Evolutionary conservation across 306 rosid genomes (phyloP).

Genomic region (Vigna trinervia): DNA sequence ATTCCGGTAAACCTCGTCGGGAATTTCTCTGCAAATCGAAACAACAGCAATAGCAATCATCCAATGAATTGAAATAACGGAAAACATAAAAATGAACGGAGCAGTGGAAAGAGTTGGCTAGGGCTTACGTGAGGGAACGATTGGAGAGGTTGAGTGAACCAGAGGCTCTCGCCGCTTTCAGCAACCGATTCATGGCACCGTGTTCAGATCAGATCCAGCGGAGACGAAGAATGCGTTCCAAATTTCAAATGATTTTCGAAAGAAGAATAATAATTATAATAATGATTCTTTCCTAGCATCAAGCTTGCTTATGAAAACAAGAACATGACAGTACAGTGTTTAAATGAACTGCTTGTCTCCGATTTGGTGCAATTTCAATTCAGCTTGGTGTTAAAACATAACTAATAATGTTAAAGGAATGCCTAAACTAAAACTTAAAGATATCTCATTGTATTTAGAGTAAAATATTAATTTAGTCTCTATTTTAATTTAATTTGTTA

Average conservation of each 20-base stretch:
- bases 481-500: too few species aligned
- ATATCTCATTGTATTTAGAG: too few species aligned
- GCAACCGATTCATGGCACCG: slow-evolving; percentile 72
- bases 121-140: slow-evolving; percentile 75
- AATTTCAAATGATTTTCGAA: slow-evolving; percentile 4
- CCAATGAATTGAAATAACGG: not conserved
- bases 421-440: too few species aligned
- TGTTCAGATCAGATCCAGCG: slow-evolving; percentile 43
- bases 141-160: slow-evolving; percentile 97
- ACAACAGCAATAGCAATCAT: slow-evolving; percentile 6
- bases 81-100: not conserved
- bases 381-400: not conserved
- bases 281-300: not conserved
- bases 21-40: slow-evolving; percentile 63
- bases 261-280: not conserved
- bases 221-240: not conserved
- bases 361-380: not conserved
- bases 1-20: slow-evolving; percentile 80
- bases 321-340: not conserved
- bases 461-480: too few species aligned
- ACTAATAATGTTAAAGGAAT: too few species aligned
- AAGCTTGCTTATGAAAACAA: not conserved
- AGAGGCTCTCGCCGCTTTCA: slow-evolving; percentile 88
- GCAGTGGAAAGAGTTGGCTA: not conserved
- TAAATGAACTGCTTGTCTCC: not conserved